Conservation (phyloP, 352 stramenopile genomes). For the Pythium dissotocum region DNA sequence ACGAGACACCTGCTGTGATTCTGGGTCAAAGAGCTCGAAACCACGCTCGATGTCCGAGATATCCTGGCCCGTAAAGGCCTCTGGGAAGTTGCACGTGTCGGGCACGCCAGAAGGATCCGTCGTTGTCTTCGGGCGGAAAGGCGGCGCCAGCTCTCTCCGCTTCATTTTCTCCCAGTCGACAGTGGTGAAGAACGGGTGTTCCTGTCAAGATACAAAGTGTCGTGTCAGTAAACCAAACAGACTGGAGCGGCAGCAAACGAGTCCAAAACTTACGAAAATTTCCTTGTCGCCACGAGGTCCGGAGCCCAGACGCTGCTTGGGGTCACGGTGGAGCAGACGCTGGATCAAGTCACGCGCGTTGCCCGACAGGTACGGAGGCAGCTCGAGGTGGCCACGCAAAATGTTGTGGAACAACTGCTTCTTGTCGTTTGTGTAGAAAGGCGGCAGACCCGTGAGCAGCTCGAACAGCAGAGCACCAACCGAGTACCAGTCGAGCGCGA, state of each 20-base stretch:
- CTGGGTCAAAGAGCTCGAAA: conserved; percentile 53
- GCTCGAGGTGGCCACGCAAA: conserved; percentile 75
- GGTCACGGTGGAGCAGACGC: conserved; percentile 75
- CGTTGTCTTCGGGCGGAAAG: conserved; percentile 85
- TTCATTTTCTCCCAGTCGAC: conserved; percentile 88
- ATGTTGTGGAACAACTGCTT: conserved; percentile 92
- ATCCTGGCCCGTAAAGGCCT: conserved; percentile 84
- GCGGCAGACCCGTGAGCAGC: conserved; percentile 78
- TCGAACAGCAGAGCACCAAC: conserved; percentile 81
- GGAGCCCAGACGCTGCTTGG: conserved; percentile 78
- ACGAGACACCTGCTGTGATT: conserved; percentile 65
- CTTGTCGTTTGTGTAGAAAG: conserved; percentile 89
- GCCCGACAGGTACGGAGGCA: conserved; percentile 75
- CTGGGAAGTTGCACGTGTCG: conserved; percentile 86
- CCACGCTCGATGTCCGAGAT: conserved; percentile 87
- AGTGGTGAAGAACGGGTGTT: conserved; percentile 80
- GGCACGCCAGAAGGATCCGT: conserved; percentile 67
- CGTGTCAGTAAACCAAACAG: background rate
- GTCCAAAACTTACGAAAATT: conserved; percentile 62
- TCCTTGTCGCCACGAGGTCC: conserved; percentile 74
- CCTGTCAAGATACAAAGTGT: conserved; percentile 25
- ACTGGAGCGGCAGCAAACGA: background rate
- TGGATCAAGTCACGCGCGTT: conserved; percentile 81
- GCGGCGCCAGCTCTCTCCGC: conserved; percentile 72
- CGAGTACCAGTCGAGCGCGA: conserved; percentile 86